Evolutionary conservation across 148 eudicot genomes (phyloP).

Genomic region (Amaranthus hypochondriacus): DNA sequence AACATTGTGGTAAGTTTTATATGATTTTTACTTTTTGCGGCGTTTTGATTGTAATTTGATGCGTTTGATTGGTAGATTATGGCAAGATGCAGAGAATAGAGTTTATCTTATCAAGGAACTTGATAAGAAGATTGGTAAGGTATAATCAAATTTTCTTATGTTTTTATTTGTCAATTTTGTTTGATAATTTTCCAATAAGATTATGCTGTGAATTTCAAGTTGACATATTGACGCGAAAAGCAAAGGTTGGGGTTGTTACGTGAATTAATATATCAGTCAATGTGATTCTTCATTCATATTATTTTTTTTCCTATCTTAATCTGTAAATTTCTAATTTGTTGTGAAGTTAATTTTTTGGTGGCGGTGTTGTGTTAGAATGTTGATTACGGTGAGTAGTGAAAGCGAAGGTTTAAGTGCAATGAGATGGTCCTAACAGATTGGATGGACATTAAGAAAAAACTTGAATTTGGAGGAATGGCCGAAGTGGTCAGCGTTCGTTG

Average conservation of each 20-base stretch:
- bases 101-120: constrained; percentile 63
- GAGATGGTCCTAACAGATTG: neutral
- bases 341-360: neutral
- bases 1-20: constrained; percentile 5
- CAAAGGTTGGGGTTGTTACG: too few relatives aligned
- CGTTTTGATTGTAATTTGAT: neutral
- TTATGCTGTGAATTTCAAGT: too few relatives aligned
- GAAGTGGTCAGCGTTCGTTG: neutral
- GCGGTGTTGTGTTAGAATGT: neutral
- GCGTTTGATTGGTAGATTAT: constrained; percentile 43
- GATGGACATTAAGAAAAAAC: too few relatives aligned
- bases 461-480: neutral
- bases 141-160: constrained; percentile 9
- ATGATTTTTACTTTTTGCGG: neutral
- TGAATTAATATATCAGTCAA: too few relatives aligned
- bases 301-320: neutral
- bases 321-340: neutral
- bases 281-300: too few relatives aligned
- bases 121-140: constrained; percentile 69
- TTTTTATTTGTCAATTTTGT: neutral
- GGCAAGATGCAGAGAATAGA: constrained; percentile 80
- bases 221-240: too few relatives aligned
- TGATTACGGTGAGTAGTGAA: neutral
- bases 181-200: neutral
- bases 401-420: neutral